Evolutionary conservation across 2,329 filamentous ascomycete species (phyloP).

Genomic region (Beauveria sp.): DNA sequence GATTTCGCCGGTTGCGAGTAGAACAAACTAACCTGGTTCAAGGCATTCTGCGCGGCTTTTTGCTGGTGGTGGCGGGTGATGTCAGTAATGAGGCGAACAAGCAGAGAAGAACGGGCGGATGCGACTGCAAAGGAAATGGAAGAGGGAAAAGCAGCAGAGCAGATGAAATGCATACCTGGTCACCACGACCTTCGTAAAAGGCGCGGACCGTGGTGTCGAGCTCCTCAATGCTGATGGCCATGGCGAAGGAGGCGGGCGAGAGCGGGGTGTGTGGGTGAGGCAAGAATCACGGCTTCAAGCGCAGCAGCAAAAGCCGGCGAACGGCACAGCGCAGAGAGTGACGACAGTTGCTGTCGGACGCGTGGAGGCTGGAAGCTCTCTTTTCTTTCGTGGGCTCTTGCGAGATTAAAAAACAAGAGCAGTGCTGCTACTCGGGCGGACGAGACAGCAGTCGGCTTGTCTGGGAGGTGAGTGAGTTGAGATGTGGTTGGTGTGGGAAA

Average conservation of each 20-base stretch:
- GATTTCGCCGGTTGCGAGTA: conserved; percentile 4
- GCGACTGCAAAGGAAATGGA: conserved; percentile 23
- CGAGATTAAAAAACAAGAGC: background rate
- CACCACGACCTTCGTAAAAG: conserved; percentile 95
- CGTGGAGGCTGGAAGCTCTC: conserved; percentile 7
- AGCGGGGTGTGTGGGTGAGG: conserved; percentile 23
- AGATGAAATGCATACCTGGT: conserved; percentile 58
- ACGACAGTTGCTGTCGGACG: conserved; percentile 16
- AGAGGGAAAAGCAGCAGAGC: conserved; percentile 24
- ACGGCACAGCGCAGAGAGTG: conserved; percentile 19
- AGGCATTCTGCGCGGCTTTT: conserved; percentile 87
- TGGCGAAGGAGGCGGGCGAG: conserved; percentile 33
- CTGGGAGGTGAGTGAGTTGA: background rate
- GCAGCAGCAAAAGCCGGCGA: conserved; percentile 16
- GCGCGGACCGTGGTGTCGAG: conserved; percentile 92
- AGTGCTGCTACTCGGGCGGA: background rate
- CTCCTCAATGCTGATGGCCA: conserved; percentile 77
- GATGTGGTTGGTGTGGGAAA: conserved; percentile 1
- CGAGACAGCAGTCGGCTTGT: background rate
- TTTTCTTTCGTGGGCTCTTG: background rate
- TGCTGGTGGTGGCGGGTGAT: conserved; percentile 47
- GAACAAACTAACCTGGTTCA: conserved; percentile 70
- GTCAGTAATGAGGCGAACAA: conserved; percentile 1
- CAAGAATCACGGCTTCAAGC: conserved; percentile 14
- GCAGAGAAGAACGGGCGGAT: background rate